Conservation (phyloP, 1,139 yeast genomes). For the Geotrichum aggregatum region DNA sequence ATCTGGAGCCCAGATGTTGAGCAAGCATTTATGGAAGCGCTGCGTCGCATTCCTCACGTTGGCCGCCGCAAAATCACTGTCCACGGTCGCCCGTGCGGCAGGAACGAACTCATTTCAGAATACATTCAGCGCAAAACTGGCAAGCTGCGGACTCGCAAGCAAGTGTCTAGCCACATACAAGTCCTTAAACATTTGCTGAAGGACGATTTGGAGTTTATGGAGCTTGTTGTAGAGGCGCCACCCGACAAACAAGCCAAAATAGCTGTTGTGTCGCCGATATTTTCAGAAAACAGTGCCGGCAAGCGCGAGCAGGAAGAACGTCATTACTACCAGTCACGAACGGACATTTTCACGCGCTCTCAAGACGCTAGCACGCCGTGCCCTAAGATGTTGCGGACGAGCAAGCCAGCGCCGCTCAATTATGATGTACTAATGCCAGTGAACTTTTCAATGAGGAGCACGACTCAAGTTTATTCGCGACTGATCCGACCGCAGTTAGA, state of each 20-base stretch:
- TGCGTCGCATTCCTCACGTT: slow-evolving; percentile 76
- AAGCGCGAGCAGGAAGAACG: slow-evolving; percentile 16
- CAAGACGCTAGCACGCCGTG: slow-evolving; percentile 1
- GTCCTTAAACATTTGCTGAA: slow-evolving; percentile 74
- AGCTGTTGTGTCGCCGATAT: slow-evolving; percentile 31
- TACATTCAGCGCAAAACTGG: slow-evolving; percentile 77
- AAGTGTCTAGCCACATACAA: slow-evolving; percentile 88
- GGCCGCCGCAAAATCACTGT: slow-evolving; percentile 84
- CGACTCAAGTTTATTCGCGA: slow-evolving; percentile 30
- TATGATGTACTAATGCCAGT: slow-evolving; percentile 21
- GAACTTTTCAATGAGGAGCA: slow-evolving; percentile 29
- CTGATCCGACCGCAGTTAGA: slow-evolving; percentile 39
- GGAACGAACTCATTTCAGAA: slow-evolving; percentile 87
- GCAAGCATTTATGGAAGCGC: slow-evolving; percentile 79
- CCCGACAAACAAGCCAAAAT: slow-evolving; percentile 14
- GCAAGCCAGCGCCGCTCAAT: background rate
- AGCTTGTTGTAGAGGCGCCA: slow-evolving; percentile 35
- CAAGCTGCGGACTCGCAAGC: slow-evolving; percentile 78
- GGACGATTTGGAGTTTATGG: slow-evolving; percentile 44
- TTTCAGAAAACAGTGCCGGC: slow-evolving; percentile 27
- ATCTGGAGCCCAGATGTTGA: slow-evolving; percentile 84
- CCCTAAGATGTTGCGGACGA: slow-evolving; percentile 2
- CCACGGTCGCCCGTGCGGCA: slow-evolving; percentile 80
- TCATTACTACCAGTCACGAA: slow-evolving; percentile 7
- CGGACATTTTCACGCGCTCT: slow-evolving; percentile 12